phyloP scores from a whole-genome alignment of 2,329 filamentous ascomycete genomes.

The Aspergillus floridensis region DNA sequence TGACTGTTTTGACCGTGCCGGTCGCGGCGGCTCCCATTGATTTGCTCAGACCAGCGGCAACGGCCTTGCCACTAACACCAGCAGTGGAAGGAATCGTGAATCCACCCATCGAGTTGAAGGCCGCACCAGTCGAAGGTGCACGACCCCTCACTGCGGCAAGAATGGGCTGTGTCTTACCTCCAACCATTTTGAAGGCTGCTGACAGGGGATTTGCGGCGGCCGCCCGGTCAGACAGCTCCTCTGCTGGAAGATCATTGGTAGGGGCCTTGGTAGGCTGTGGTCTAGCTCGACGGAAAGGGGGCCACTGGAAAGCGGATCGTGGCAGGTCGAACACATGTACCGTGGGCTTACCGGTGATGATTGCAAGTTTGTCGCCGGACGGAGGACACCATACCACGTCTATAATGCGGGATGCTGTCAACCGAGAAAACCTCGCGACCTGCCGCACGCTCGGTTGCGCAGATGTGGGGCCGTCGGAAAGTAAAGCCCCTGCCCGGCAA shows the following conservation, averaged over 20 bases:
- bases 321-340: slow-evolving; percentile 90
- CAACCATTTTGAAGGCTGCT: slow-evolving; percentile 68
- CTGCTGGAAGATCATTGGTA: slow-evolving; percentile 45
- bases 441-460: slow-evolving; percentile 63
- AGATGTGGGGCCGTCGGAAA: slow-evolving; percentile 34
- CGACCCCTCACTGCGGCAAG: slow-evolving; percentile 64
- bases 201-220: slow-evolving; percentile 54
- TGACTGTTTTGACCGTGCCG: slow-evolving; percentile 50
- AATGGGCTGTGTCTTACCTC: slow-evolving; percentile 58
- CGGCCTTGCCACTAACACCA: slow-evolving; percentile 47
- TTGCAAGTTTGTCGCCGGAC: slow-evolving; percentile 76
- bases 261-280: slow-evolving; percentile 36
- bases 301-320: slow-evolving; percentile 79
- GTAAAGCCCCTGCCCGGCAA: slow-evolving; percentile 38
- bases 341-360: slow-evolving; percentile 93
- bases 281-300: slow-evolving; percentile 59
- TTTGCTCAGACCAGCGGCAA: slow-evolving; percentile 51
- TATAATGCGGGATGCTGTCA: slow-evolving; percentile 87
- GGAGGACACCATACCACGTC: slow-evolving; percentile 86
- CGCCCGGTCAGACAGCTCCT: slow-evolving; percentile 48
- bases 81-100: slow-evolving; percentile 48
- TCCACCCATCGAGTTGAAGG: slow-evolving; percentile 43
- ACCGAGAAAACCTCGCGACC: slow-evolving; percentile 81
- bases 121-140: slow-evolving; percentile 46
- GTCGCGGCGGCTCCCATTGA: slow-evolving; percentile 50